Evolutionary conservation across 352 stramenopile genomes (phyloP).

Genomic region (Globisporangium irregulare): DNA sequence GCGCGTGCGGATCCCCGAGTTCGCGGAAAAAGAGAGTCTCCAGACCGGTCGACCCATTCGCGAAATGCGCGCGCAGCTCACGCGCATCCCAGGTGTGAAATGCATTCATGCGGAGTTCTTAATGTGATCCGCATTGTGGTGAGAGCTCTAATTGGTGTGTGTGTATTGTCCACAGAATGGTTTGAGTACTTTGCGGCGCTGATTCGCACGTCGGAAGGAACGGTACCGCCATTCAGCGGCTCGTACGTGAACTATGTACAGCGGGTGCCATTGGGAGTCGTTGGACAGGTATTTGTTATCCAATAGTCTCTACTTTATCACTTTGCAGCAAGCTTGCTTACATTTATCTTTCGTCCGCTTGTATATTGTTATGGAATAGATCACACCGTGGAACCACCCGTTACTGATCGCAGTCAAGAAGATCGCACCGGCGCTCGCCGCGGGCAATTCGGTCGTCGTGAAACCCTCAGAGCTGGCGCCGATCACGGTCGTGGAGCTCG

Average conservation of each 20-base stretch:
- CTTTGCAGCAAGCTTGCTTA: background rate
- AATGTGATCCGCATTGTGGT: background rate
- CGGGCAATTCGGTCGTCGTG: constrained; percentile 79
- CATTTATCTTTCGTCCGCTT: background rate
- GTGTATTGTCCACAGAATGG: constrained; percentile 43
- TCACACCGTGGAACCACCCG: constrained; percentile 84
- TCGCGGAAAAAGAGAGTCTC: constrained; percentile 55
- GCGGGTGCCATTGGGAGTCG: constrained; percentile 58
- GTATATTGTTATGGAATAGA: constrained; percentile 22
- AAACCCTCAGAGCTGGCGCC: constrained; percentile 85
- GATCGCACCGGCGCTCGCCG: constrained; percentile 56
- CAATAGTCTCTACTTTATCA: background rate
- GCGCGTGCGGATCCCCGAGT: constrained; percentile 36
- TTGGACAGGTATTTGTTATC: constrained; percentile 31
- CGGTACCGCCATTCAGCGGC: constrained; percentile 56
- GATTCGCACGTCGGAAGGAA: constrained; percentile 63
- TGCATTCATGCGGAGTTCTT: too few relatives aligned
- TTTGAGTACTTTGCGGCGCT: constrained; percentile 83
- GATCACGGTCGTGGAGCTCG: constrained; percentile 46
- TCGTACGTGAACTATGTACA: constrained; percentile 56
- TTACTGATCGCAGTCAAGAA: constrained; percentile 81
- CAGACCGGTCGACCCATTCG: constrained; percentile 60
- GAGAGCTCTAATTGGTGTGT: background rate
- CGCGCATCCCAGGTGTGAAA: constrained; percentile 34
- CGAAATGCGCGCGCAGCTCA: constrained; percentile 55